Base-by-base conservation (phyloP, 768 basidiomycete genomes). In the Pleurotus tuber-regium region DNA sequence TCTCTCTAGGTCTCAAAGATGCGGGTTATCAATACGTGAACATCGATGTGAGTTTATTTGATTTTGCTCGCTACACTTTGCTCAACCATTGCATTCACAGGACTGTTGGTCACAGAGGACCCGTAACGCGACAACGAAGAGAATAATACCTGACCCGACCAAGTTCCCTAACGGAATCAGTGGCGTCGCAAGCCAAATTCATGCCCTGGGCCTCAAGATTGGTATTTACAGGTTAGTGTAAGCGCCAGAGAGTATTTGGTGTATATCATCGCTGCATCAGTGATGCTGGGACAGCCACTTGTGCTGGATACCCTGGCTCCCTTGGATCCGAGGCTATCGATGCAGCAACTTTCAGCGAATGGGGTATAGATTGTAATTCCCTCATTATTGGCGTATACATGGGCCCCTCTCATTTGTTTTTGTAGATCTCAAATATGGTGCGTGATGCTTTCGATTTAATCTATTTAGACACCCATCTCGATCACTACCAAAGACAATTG, bases 121-220 rank as follows among this genome's bases (percentile, higher is more conserved):
- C 8, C 75, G 78, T 18, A 64, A 79, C 55, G 23, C 75, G 12
- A 66, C 61, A 1, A 77, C 73, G 7, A 62, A 69, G 4, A 65
- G 66, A 26, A 77, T 79, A 4, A 64, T 76, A 3, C 77, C 80
- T 1, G 79, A 82, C 59, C 66, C 72, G 14, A 61, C 54, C 30
- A 82, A 78, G 54, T 82, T 82, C 57, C 79, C 80, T 0, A 72
- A 73, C 44, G 80, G 80, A 14, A 77, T 82, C 58, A 68, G 58
- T 51, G 65, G 64, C 4, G 60, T 79, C 12, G 77, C 77, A 2
- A 59, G 64, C n/a, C 61, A 76, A 42, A 67, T 80, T 6, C 79
- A 80, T 39, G 63, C 62, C 14, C 59, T 80, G 18, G 77, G 76
- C 14, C 63, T 80, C n/a, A 77, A 76, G 56, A 64, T 77, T 30